A percentile compares a stretch with the other conserved stretches of the same genome.
phyloP scores from a whole-genome alignment of 1,284 basidiomycete species.

The Cryptococcus sp. region DNA sequence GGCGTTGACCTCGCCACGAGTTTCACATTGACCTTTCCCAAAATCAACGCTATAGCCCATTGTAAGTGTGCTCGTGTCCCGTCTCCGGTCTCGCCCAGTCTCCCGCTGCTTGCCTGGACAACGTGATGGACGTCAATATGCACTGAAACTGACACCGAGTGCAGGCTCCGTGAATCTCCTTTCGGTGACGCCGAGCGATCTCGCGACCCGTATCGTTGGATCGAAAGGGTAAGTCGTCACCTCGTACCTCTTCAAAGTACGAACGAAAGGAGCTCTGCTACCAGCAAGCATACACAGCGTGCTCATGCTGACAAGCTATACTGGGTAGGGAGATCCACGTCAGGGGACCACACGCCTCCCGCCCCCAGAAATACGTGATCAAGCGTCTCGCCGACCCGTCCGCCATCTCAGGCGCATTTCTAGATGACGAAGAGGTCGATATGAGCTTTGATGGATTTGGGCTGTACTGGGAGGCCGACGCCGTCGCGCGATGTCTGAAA shows the following conservation, averaged over 20 bases:
- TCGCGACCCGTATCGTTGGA: constrained; percentile 36
- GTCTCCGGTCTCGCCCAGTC: too few relatives aligned
- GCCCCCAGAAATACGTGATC: constrained; percentile 24
- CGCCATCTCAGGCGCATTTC: constrained; percentile 11
- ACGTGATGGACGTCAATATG: neutral
- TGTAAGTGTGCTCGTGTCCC: constrained; percentile 18
- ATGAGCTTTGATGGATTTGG: constrained; percentile 39
- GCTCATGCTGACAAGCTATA: neutral
- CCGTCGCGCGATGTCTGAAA: constrained; percentile 48
- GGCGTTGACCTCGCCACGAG: constrained; percentile 49
- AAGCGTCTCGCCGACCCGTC: constrained; percentile 12
- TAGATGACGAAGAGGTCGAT: constrained; percentile 30
- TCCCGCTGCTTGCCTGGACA: neutral
- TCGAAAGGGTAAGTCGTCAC: constrained; percentile 33
- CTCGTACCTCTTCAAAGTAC: neutral
- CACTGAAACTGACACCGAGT: neutral
- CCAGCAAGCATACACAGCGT: neutral
- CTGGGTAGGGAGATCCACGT: constrained; percentile 30
- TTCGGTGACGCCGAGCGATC: constrained; percentile 13
- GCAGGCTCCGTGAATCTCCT: constrained; percentile 28
- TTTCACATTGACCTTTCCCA: constrained; percentile 44
- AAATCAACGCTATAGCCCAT: constrained; percentile 42
- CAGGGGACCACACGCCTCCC: constrained; percentile 26
- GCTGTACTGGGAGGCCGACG: constrained; percentile 53
- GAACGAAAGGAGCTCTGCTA: neutral